Conservation (phyloP, 768 basidiomycete genomes). For the Russula olivacea region DNA sequence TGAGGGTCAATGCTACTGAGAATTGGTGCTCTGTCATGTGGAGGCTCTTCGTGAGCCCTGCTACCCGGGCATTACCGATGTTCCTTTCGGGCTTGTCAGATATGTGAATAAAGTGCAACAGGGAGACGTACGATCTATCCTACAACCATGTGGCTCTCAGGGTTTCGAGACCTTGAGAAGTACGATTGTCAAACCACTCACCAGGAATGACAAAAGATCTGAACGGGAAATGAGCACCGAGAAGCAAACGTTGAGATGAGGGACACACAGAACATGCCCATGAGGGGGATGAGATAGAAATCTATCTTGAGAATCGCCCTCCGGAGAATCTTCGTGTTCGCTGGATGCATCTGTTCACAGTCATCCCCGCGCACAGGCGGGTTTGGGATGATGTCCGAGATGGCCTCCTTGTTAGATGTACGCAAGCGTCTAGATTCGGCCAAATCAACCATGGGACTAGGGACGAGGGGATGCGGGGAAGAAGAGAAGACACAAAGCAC, state of each 20-base stretch:
- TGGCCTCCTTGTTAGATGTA: slow-evolving; percentile 2
- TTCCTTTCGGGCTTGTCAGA: slow-evolving; percentile 19
- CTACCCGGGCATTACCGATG: slow-evolving; percentile 32
- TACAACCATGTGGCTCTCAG: too few relatives aligned
- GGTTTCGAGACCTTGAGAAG: too few relatives aligned
- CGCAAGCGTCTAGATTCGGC: neutral
- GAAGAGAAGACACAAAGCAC: too few relatives aligned
- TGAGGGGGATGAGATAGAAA: slow-evolving; percentile 14
- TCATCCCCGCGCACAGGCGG: neutral
- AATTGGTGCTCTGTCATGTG: slow-evolving; percentile 32
- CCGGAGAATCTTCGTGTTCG: neutral
- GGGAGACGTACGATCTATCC: slow-evolving; percentile 21
- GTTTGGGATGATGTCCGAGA: neutral
- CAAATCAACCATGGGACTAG: neutral
- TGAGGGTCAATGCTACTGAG: slow-evolving; percentile 21
- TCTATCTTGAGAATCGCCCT: slow-evolving; percentile 20
- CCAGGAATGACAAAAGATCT: slow-evolving; percentile 24
- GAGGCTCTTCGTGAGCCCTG: slow-evolving; percentile 32
- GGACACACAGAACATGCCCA: slow-evolving; percentile 23
- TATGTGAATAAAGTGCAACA: neutral
- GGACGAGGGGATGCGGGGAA: neutral
- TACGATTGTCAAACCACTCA: neutral
- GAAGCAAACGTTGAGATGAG: neutral
- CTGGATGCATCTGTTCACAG: neutral
- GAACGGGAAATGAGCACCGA: neutral